Evolutionary conservation across 208 protist species (phyloP).

Genomic region (Crithidia brevicula): DNA sequence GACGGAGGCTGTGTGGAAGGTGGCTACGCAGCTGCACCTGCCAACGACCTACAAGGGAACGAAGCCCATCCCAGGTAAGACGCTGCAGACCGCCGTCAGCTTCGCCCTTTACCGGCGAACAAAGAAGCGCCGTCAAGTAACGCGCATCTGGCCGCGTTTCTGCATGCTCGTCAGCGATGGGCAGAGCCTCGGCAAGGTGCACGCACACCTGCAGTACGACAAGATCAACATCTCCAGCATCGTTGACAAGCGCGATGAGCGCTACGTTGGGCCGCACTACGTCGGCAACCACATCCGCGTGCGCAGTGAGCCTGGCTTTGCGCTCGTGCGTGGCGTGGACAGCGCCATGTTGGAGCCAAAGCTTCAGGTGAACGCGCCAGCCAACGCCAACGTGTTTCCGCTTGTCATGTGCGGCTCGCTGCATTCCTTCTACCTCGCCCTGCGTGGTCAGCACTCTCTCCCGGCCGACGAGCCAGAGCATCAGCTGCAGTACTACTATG

Average conservation of each 20-base stretch:
- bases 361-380: conserved; percentile 43
- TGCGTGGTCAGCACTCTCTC: conserved; percentile 51
- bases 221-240: conserved; percentile 42
- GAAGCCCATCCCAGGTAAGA: conserved; percentile 30
- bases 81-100: conserved; percentile 66
- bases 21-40: conserved; percentile 67
- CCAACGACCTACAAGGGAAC: conserved; percentile 52
- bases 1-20: conserved; percentile 19
- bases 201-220: conserved; percentile 59
- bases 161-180: conserved; percentile 57
- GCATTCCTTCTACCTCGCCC: conserved; percentile 63
- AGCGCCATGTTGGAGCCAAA: conserved; percentile 58
- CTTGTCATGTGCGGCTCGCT: conserved; percentile 67
- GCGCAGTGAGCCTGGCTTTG: conserved; percentile 39
- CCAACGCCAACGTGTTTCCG: conserved; percentile 43
- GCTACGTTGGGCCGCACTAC: conserved; percentile 8
- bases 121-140: conserved; percentile 19
- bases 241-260: background rate
- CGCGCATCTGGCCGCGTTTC: conserved; percentile 53
- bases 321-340: conserved; percentile 58
- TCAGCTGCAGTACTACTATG: conserved; percentile 80
- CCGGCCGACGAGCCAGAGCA: conserved; percentile 63
- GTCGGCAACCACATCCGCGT: conserved; percentile 38
- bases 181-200: conserved; percentile 17
- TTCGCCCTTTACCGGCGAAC: conserved; percentile 40